Percentiles rank a stretch among this genome's conserved stretches.
phyloP scores from a whole-genome alignment of 2,329 filamentous ascomycete species.

The Hypocreales sp. region DNA sequence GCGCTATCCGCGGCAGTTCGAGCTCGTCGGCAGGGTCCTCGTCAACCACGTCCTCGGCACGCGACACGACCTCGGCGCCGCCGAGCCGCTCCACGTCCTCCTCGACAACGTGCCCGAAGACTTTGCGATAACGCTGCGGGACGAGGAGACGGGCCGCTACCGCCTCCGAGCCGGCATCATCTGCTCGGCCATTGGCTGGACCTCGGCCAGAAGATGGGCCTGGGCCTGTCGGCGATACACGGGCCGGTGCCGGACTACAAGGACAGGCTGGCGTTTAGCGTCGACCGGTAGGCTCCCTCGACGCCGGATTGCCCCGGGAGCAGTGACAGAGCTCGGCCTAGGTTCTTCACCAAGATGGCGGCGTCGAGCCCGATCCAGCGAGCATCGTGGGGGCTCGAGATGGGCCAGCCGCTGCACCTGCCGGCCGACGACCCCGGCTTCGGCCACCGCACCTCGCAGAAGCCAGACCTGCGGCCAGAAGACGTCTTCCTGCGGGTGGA shows the following conservation, averaged over 20 bases:
- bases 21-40: conserved; percentile 41
- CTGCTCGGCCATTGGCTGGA: conserved; percentile 72
- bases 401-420: conserved; percentile 61
- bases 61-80: conserved; percentile 41
- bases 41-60: conserved; percentile 54
- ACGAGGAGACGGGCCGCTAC: conserved; percentile 58
- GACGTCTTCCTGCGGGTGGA: conserved; percentile 62
- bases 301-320: neutral
- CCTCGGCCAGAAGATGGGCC: conserved; percentile 56
- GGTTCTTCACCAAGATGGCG: conserved; percentile 70
- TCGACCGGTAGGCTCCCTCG: conserved; percentile 55
- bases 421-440: conserved; percentile 53
- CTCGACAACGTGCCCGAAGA: conserved; percentile 73
- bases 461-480: conserved; percentile 35
- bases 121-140: conserved; percentile 61
- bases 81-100: conserved; percentile 52
- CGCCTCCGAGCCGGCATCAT: conserved; percentile 60
- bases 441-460: conserved; percentile 40
- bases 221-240: conserved; percentile 58
- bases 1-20: conserved; percentile 64
- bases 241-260: conserved; percentile 65
- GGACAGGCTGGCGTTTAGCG: conserved; percentile 75
- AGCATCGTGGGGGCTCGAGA: conserved; percentile 71
- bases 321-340: conserved; percentile 12
- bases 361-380: conserved; percentile 64